phyloP scores from a whole-genome alignment of 805 yeast genomes.

The Candida succiphila region DNA sequence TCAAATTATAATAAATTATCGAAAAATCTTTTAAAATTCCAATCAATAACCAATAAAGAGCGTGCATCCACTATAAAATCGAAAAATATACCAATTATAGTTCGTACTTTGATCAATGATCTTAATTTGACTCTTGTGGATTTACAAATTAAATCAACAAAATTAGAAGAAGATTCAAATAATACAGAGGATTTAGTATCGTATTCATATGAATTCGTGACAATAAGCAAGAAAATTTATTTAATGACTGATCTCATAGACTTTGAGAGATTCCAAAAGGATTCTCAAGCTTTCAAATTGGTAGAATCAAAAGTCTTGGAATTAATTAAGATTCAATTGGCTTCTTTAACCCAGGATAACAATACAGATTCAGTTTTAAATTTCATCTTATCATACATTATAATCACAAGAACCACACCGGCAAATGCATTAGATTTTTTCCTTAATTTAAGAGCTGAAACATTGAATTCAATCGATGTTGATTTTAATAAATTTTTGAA shows the following conservation, averaged over 20 bases:
- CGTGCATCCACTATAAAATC: conserved; percentile 5
- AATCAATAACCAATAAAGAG: conserved; percentile 1
- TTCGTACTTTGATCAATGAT: conserved; percentile 18
- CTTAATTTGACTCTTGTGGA: conserved; percentile 11
- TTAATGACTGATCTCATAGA: conserved; percentile 10
- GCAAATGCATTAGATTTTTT: conserved; percentile 14
- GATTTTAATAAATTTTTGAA: conserved; percentile 14
- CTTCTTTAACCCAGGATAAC: conserved; percentile 13
- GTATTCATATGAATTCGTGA: no score
- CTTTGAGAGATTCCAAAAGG: conserved; percentile 7
- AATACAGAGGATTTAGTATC: no score
- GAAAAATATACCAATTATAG: conserved; percentile 9
- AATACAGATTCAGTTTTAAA: conserved; percentile 19
- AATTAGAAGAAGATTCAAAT: background rate
- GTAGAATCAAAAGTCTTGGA: no score
- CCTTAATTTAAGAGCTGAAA: conserved; percentile 10
- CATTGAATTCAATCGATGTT: conserved; percentile 2
- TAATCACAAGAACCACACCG: conserved; percentile 10
- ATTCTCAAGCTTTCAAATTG: conserved; percentile 11
- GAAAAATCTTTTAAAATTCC: conserved; percentile 11
- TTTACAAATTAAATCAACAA: conserved; percentile 2
- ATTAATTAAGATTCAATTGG: conserved; percentile 11
- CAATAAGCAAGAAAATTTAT: conserved; percentile 15
- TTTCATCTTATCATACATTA: conserved; percentile 14
- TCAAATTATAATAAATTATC: conserved; percentile 12